Conservation (phyloP, 179 eudicot genomes). For the Sideroxylon spinosum region DNA sequence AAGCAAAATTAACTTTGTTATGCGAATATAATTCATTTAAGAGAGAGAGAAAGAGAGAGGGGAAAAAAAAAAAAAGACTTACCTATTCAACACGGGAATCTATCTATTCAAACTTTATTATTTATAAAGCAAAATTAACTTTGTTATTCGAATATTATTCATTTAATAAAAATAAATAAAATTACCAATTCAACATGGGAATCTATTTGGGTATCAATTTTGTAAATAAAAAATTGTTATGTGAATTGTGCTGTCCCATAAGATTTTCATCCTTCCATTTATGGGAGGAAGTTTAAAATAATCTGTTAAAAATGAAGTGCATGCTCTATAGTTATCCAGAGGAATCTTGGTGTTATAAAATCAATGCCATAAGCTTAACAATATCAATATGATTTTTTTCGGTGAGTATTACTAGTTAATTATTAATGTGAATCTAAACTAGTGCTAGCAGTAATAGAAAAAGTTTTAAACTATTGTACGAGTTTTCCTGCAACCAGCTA, state of each 20-base stretch:
- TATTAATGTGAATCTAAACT: neutral
- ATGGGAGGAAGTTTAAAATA: neutral
- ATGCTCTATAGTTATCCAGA: neutral
- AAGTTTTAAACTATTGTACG: neutral
- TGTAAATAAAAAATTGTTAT: neutral
- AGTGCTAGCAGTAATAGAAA: neutral
- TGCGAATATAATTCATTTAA: neutral
- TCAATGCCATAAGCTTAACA: neutral
- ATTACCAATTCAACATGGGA: neutral
- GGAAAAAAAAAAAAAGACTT: neutral
- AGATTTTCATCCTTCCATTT: neutral
- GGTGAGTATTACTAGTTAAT: neutral
- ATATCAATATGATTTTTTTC: neutral
- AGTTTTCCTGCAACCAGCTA: neutral
- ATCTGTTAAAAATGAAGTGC: neutral
- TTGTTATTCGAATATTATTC: neutral
- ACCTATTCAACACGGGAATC: slow-evolving; percentile 6
- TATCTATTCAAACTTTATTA: neutral
- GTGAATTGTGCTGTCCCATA: slow-evolving; percentile 1
- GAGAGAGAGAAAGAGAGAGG: too few relatives aligned
- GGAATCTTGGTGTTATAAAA: neutral
- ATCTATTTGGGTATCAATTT: neutral
- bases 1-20: neutral
- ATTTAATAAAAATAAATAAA: neutral
- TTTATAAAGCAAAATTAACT: neutral